Base-by-base conservation (phyloP, 495 filamentous ascomycete species). In the Rhypophila decipiens region DNA sequence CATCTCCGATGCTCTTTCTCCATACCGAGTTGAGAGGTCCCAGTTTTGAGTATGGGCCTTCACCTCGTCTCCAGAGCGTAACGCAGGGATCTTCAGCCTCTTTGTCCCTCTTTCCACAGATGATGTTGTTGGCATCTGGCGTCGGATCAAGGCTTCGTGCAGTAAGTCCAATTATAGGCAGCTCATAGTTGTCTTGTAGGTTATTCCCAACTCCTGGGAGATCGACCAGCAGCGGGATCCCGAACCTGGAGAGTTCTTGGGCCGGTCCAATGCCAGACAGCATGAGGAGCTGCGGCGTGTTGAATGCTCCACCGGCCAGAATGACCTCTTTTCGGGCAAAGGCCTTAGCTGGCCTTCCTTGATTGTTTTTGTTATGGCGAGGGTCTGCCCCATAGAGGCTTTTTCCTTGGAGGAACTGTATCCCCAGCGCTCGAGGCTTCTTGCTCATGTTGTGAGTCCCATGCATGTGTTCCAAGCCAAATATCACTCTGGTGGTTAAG, bases 241-340 rank as follows among this genome's bases (percentile, higher is more conserved):
- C 59, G 46, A 72, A 65, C 36, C 71, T 65, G 2, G 58, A 45
- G 12, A 80, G 61, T 37, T 80, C 74, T 0, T 66, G 62, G 8
- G 63, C 66, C 0, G 74, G 67, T 0, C 79, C 78, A 39, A 83
- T 72, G 10, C 77, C 78, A 17, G 67, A 74, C 2, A 76, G 72
- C 47, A 78, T 73, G 10, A 83, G 61, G n/a, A 82, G 70, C 34
- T 78, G 70, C 17, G 78, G 78, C 19, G 74, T 71, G 65, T 77
- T 78, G 61, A 79, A 80, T 15, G 74, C 65, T 2, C 78, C 78
- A 7, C 68, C 70, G 2, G 71, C 67, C 27, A 81, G 55, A 37
- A 83, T 72, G 35, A 79, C 68, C 36, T 83, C 78, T 35, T 57
- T 60, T 18, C 49, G 46, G 17, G 57, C 57, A 17, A 24, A 53